Evolutionary conservation across 306 rosid genomes (phyloP).

Genomic region (Aeschynomene evenia): DNA sequence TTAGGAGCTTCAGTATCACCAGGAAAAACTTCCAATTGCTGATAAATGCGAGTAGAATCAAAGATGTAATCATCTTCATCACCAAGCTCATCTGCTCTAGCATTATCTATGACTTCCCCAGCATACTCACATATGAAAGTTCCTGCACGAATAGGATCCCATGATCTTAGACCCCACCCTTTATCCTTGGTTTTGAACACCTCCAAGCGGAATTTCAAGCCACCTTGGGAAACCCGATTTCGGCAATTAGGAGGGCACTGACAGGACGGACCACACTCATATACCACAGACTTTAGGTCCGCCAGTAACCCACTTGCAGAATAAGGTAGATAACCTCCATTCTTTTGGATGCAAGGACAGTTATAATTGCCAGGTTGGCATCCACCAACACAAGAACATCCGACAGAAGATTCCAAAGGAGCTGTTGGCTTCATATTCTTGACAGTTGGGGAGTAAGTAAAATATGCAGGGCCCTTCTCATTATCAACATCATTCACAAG

Average conservation of each 20-base stretch:
- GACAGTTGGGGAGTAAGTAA: slow-evolving; percentile 63
- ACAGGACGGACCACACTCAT: slow-evolving; percentile 85
- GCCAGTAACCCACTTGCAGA: slow-evolving; percentile 55
- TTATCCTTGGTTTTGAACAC: slow-evolving; percentile 71
- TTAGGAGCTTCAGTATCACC: slow-evolving; percentile 65
- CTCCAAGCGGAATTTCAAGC: slow-evolving; percentile 71
- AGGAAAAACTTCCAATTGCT: slow-evolving; percentile 63
- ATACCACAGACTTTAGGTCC: slow-evolving; percentile 58
- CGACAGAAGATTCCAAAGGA: slow-evolving; percentile 49
- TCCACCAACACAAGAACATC: slow-evolving; percentile 78
- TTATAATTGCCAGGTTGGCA: slow-evolving; percentile 56
- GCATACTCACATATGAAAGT: slow-evolving; percentile 85
- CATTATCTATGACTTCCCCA: slow-evolving; percentile 70
- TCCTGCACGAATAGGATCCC: slow-evolving; percentile 94
- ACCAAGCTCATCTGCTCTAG: slow-evolving; percentile 60
- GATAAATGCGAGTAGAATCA: slow-evolving; percentile 71
- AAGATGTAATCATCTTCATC: slow-evolving; percentile 69
- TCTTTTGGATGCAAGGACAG: slow-evolving; percentile 76
- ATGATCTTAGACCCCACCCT: slow-evolving; percentile 95
- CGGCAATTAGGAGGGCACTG: slow-evolving; percentile 77
- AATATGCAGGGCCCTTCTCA: slow-evolving; percentile 94
- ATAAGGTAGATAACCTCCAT: slow-evolving; percentile 66
- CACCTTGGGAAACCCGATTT: slow-evolving; percentile 72
- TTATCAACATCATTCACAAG: slow-evolving; percentile 88
- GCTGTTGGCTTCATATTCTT: slow-evolving; percentile 55